phyloP scores from a whole-genome alignment of 768 basidiomycete species.

The Lactarius evosmus region DNA sequence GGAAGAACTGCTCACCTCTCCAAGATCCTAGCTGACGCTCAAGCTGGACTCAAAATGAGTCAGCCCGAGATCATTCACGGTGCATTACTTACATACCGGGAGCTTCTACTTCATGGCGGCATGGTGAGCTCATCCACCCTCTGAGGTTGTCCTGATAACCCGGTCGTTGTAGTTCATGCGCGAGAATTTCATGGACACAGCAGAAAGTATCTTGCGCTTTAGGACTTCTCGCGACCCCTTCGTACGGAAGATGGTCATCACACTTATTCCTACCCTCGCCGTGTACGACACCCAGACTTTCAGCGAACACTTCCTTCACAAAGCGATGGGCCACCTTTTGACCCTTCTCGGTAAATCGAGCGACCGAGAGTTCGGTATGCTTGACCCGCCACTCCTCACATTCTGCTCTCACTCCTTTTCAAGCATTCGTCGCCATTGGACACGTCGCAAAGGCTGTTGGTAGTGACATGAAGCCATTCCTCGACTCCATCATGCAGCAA shows the following conservation, averaged over 20 bases:
- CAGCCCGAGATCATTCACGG: slow-evolving; percentile 92
- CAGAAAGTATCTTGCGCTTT: slow-evolving; percentile 87
- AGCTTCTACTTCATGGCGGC: slow-evolving; percentile 88
- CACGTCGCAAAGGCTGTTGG: slow-evolving; percentile 89
- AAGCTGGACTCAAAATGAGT: slow-evolving; percentile 71
- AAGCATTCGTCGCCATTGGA: slow-evolving; percentile 95
- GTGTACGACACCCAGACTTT: slow-evolving; percentile 94
- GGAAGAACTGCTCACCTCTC: slow-evolving; percentile 61
- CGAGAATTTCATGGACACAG: slow-evolving; percentile 80
- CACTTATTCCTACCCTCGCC: slow-evolving; percentile 91
- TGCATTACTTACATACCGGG: slow-evolving; percentile 85
- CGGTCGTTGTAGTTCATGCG: slow-evolving; percentile 66
- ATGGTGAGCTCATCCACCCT: slow-evolving; percentile 55
- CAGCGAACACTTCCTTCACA: slow-evolving; percentile 85
- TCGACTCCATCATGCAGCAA: slow-evolving; percentile 85
- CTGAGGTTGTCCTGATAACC: neutral
- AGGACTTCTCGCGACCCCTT: slow-evolving; percentile 82
- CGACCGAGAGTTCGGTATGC: slow-evolving; percentile 81
- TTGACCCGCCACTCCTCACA: neutral
- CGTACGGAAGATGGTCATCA: slow-evolving; percentile 92
- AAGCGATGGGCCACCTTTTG: slow-evolving; percentile 89
- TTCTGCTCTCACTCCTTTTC: slow-evolving; percentile 14
- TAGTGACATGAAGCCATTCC: slow-evolving; percentile 93
- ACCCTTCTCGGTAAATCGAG: slow-evolving; percentile 84
- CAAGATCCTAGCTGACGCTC: slow-evolving; percentile 88